Percentiles rank a stretch among this genome's conserved stretches.
phyloP scores from a whole-genome alignment of 495 filamentous ascomycete species.

The Sabuloglossum arenarium region DNA sequence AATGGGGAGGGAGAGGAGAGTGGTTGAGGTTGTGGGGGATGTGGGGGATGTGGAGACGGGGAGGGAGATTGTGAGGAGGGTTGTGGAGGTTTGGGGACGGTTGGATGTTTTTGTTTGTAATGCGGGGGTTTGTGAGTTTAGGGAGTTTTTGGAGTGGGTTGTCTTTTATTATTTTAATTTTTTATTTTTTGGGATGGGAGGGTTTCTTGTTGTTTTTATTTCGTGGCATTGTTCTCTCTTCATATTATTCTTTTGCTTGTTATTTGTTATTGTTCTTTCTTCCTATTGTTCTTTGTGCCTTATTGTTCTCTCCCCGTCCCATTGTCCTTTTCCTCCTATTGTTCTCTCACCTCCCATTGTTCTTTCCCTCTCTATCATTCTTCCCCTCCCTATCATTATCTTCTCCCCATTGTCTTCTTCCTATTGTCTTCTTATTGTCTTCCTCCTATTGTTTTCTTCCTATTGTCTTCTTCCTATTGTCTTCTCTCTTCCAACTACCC shows the following conservation, averaged over 20 bases:
- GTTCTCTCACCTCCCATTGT: background rate
- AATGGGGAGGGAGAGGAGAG: no score
- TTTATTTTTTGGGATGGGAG: background rate
- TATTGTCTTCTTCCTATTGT: background rate
- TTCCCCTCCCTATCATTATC: no score
- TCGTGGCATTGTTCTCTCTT: no score
- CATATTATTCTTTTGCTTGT: no score
- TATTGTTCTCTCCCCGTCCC: background rate
- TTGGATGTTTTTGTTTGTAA: conserved; percentile 76
- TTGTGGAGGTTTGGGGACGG: conserved; percentile 34
- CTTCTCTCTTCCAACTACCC: background rate
- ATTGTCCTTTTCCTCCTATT: background rate
- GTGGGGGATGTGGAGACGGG: conserved; percentile 25
- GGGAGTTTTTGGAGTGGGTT: conserved; percentile 50
- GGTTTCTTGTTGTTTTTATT: no score
- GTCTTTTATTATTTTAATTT: conserved; percentile 1
- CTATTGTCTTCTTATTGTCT: no score
- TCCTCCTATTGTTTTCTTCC: no score
- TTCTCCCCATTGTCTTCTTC: no score
- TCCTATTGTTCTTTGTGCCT: no score
- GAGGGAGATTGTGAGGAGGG: conserved; percentile 29
- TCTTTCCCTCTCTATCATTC: background rate
- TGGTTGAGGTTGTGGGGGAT: no score
- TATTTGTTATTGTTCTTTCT: background rate
- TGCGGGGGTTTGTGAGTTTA: conserved; percentile 70